Evolutionary conservation across 1,284 basidiomycete genomes (phyloP).

Genomic region (Sanguinoderma infundibulare): DNA sequence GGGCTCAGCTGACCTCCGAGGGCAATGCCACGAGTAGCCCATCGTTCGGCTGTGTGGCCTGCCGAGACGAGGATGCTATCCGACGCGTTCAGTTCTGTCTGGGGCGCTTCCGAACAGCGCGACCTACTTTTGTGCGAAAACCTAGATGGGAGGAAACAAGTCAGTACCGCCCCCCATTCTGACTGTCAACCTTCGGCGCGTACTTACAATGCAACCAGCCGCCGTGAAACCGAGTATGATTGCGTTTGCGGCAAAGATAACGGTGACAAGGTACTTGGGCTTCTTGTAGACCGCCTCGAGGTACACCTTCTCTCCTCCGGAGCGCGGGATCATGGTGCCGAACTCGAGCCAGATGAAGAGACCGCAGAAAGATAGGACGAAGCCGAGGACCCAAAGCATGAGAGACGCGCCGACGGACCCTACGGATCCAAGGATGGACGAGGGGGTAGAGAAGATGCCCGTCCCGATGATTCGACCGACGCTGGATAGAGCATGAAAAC

Average conservation of each 20-base stretch:
- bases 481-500: slow-evolving; percentile 26
- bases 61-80: slow-evolving; percentile 53
- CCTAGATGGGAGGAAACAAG: slow-evolving; percentile 20
- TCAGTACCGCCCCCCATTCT: neutral
- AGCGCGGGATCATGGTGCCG: slow-evolving; percentile 57
- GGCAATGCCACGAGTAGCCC: slow-evolving; percentile 61
- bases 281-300: slow-evolving; percentile 70
- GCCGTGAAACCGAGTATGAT: slow-evolving; percentile 65
- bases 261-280: slow-evolving; percentile 65
- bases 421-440: slow-evolving; percentile 62
- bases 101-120: neutral
- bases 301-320: slow-evolving; percentile 81
- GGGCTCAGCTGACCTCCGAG: slow-evolving; percentile 46
- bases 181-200: neutral
- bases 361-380: slow-evolving; percentile 63
- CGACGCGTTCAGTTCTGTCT: neutral
- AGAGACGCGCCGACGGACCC: slow-evolving; percentile 69
- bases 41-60: slow-evolving; percentile 44
- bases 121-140: slow-evolving; percentile 32
- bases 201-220: slow-evolving; percentile 56
- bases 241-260: slow-evolving; percentile 62
- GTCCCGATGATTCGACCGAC: slow-evolving; percentile 63
- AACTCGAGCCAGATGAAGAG: slow-evolving; percentile 75
- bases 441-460: slow-evolving; percentile 67
- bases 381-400: slow-evolving; percentile 74